A percentile compares a stretch with the other conserved stretches of the same genome.
Conservation (phyloP, 1,284 basidiomycete species). For the Boletus semigastroideus region DNA sequence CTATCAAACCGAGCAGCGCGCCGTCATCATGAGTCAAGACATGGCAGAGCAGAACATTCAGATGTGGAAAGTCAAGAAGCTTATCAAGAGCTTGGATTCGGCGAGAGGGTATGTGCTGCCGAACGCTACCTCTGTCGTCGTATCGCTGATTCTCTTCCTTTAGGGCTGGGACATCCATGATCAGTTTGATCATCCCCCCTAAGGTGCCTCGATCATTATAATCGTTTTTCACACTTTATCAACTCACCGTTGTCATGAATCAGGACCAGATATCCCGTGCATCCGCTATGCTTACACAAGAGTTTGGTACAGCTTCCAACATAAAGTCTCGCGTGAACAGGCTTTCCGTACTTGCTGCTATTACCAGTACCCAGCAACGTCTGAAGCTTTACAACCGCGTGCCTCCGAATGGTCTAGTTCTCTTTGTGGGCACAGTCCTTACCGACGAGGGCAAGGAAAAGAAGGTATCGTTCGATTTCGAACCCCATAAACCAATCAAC, state of each 20-base stretch:
- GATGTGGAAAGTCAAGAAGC: constrained; percentile 98
- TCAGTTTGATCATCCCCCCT: constrained; percentile 95
- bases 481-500: constrained; percentile 98
- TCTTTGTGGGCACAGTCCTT: constrained; percentile 96
- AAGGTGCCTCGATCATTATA: constrained; percentile 56
- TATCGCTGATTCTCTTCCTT: constrained; percentile 14
- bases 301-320: constrained; percentile 97
- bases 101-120: constrained; percentile 74
- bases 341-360: constrained; percentile 95
- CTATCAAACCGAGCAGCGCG: constrained; percentile 9
- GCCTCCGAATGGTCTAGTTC: constrained; percentile 94
- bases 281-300: constrained; percentile 95
- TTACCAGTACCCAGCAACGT: constrained; percentile 98
- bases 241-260: not conserved
- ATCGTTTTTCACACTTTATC: constrained; percentile 6
- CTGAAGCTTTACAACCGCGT: constrained; percentile 96
- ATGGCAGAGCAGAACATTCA: constrained; percentile 85
- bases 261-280: constrained; percentile 95
- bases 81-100: constrained; percentile 91
- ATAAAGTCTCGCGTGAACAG: constrained; percentile 99
- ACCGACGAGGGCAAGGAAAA: constrained; percentile 99
- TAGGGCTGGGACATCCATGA: constrained; percentile 97
- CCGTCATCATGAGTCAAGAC: constrained; percentile 72
- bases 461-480: constrained; percentile 97
- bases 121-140: constrained; percentile 13